phyloP scores from a whole-genome alignment of 495 filamentous ascomycete species.

The Talaromyces trachyspermus region DNA sequence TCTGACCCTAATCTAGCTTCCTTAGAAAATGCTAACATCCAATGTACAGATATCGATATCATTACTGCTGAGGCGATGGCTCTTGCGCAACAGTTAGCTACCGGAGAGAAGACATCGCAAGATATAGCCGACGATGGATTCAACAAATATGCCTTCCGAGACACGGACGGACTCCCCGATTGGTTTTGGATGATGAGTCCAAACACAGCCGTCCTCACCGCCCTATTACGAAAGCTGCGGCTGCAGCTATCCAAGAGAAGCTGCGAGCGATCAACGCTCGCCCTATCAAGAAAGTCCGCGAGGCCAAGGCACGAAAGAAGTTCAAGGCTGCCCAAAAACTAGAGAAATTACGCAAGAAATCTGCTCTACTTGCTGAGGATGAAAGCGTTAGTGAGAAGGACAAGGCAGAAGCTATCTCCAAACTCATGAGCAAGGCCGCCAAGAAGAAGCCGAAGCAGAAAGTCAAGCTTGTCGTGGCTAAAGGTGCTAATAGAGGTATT shows the following conservation, averaged over 20 bases:
- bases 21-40: slow-evolving; percentile 20
- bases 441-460: slow-evolving; percentile 81
- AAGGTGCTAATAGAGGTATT: slow-evolving; percentile 76
- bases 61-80: slow-evolving; percentile 99
- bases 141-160: slow-evolving; percentile 86
- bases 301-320: slow-evolving; percentile 94
- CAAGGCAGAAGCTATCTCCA: slow-evolving; percentile 77
- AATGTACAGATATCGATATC: slow-evolving; percentile 79
- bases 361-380: slow-evolving; percentile 74
- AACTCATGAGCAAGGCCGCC: slow-evolving; percentile 69
- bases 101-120: slow-evolving; percentile 67
- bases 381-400: slow-evolving; percentile 91
- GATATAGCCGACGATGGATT: slow-evolving; percentile 86
- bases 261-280: slow-evolving; percentile 86
- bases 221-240: slow-evolving; percentile 83
- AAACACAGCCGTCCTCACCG: slow-evolving; percentile 76
- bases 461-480: slow-evolving; percentile 85
- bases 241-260: slow-evolving; percentile 93
- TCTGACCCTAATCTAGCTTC: not conserved
- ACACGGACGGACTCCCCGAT: slow-evolving; percentile 87
- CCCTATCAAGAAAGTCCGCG: slow-evolving; percentile 98
- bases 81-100: slow-evolving; percentile 85
- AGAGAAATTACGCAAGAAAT: slow-evolving; percentile 95
- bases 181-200: slow-evolving; percentile 95
- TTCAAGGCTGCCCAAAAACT: slow-evolving; percentile 83